A percentile compares a stretch with the other conserved stretches of the same genome.
Conservation (phyloP, 306 rosid genomes). For the Lotus japonicus region DNA sequence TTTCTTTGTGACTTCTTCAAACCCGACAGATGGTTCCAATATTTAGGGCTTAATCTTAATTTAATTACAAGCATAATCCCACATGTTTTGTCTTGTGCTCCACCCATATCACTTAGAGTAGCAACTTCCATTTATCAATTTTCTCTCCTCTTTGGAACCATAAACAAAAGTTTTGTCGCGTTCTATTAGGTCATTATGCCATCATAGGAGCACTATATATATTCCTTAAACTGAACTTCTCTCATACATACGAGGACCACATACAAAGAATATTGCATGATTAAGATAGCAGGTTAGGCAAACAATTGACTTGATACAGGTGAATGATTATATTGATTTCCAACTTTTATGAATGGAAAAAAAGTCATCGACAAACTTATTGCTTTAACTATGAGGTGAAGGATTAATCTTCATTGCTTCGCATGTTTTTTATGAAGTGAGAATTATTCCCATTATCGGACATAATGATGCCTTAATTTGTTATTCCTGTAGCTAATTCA, state of each 20-base stretch:
- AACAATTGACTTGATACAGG: too few relatives aligned
- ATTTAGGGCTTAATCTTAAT: constrained; percentile 15
- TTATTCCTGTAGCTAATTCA: too few relatives aligned
- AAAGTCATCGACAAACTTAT: too few relatives aligned
- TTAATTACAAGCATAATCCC: constrained; percentile 38
- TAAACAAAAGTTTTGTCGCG: constrained; percentile 3
- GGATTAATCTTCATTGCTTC: too few relatives aligned
- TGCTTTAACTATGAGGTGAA: too few relatives aligned
- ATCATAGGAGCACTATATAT: background rate
- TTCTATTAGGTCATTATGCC: constrained; percentile 8
- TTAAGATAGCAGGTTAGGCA: too few relatives aligned
- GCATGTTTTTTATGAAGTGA: too few relatives aligned
- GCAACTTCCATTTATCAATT: constrained; percentile 14
- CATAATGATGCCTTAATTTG: too few relatives aligned
- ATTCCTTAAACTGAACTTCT: constrained; percentile 14
- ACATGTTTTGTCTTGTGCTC: constrained; percentile 66
- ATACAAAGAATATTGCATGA: too few relatives aligned
- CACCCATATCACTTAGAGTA: constrained; percentile 35
- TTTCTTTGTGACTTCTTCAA: constrained; percentile 10
- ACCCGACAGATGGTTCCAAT: constrained; percentile 26
- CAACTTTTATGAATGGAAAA: too few relatives aligned
- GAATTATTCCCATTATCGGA: too few relatives aligned
- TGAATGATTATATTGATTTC: too few relatives aligned
- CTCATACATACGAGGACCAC: background rate
- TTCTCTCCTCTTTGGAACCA: constrained; percentile 11